Conservation (phyloP, 768 basidiomycete genomes). For the Leccinum olivaceopallidum region DNA sequence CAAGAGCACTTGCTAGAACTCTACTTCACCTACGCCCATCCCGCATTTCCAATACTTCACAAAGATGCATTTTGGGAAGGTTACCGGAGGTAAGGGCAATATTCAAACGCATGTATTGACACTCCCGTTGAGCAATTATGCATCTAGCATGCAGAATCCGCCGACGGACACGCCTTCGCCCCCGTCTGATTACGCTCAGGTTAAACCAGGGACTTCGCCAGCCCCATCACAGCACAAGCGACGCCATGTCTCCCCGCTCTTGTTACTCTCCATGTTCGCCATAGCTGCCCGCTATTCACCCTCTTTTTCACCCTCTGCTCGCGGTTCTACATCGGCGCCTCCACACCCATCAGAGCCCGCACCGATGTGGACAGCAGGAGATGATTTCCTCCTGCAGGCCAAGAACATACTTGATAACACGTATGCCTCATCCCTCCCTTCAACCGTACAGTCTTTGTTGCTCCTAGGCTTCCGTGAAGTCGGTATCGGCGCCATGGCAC, state of each 20-base stretch:
- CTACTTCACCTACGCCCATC: conserved; percentile 83
- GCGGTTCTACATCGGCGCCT: conserved; percentile 33
- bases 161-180: conserved; percentile 35
- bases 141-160: conserved; percentile 26
- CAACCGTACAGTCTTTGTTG: conserved; percentile 77
- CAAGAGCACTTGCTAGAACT: conserved; percentile 73
- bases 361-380: conserved; percentile 82
- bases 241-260: conserved; percentile 57
- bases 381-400: conserved; percentile 66
- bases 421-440: conserved; percentile 70
- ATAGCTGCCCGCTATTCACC: conserved; percentile 72
- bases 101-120: not conserved
- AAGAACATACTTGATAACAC: conserved; percentile 64
- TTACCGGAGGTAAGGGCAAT: conserved; percentile 42
- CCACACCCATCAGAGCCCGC: conserved; percentile 44
- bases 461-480: conserved; percentile 84
- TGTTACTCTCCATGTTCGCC: conserved; percentile 83
- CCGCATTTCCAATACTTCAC: conserved; percentile 74
- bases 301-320: conserved; percentile 24
- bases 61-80: conserved; percentile 67
- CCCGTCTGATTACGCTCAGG: conserved; percentile 20
- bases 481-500: conserved; percentile 87
- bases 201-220: conserved; percentile 22
- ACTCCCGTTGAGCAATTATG: not conserved
- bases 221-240: conserved; percentile 43